Evolutionary conservation across 371 early-diverging fungal genomes (phyloP), one percentile per base, ranked within the genome.

Genomic region (Blakeslea trispora): DNA sequence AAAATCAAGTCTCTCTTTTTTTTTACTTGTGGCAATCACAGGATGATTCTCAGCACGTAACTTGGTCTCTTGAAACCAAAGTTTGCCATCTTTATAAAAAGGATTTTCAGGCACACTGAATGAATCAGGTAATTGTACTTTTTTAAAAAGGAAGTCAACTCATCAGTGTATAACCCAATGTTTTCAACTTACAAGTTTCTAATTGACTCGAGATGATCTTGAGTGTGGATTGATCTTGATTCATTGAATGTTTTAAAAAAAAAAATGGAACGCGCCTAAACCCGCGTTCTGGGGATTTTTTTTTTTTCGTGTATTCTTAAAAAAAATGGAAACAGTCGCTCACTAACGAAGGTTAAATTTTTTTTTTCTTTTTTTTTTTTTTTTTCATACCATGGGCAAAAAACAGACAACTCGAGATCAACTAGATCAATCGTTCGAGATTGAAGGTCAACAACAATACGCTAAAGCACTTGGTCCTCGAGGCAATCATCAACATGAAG

Each of bases 401-500:
- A 77, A 74, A 49, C 74, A 74, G 47, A 64, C 70, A 6, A 55
- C 72, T 14, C 50, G 61, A 53, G 59, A 67, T 34, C 65, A 64
- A 40, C 48, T 64, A 9, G 49, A 62, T 21, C 67, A 69, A n/a
- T 49, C 51, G n/a, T 57, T 72, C 48, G 52, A 57, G 15, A 60
- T 71, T 40, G 53, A 70, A 52, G 61, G 65, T 28, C 65, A 64
- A 18, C 87, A 85, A 56, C 62, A 60, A 24, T 84, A 86, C 55
- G 89, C 84, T 28, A 72, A 83, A 37, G 85, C 87, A 7, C 68
- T 87, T 15, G 87, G 85, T 7, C 81, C 87, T 13, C 75, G 90
- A 54, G 91, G 91, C 31, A 89, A 91, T 59, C 82, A 87, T 45
- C 77, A 89, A 60, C 88, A 89, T 68, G 87, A 89, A 64, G 82